A percentile compares a stretch with the other conserved stretches of the same genome.
phyloP scores from a whole-genome alignment of 352 stramenopile genomes.

The Pythium angustatum region DNA sequence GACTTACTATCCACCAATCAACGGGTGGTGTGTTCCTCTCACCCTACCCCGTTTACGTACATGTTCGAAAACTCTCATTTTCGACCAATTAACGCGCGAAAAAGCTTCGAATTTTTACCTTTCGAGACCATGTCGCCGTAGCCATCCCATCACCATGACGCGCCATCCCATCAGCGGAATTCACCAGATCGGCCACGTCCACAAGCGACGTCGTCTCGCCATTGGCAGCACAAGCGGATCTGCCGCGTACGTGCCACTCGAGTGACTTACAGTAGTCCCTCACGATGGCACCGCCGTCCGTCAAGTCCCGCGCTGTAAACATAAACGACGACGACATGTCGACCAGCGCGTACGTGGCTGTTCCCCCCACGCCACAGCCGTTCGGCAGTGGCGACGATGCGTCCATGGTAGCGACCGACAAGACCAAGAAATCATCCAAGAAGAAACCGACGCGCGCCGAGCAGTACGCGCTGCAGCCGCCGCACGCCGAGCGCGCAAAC shows the following conservation, averaged over 20 bases:
- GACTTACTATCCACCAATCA: not conserved
- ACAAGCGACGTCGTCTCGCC: too few species aligned
- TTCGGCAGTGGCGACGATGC: not conserved
- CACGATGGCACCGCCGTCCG: not conserved
- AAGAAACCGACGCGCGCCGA: constrained; percentile 21
- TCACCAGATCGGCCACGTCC: not conserved
- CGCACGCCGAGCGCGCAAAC: constrained; percentile 26
- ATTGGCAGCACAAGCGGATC: not conserved
- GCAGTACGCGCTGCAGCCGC: constrained; percentile 33
- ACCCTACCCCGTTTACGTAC: not conserved
- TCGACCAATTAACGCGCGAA: not conserved
- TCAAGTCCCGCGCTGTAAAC: not conserved
- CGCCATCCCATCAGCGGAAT: constrained; percentile 5
- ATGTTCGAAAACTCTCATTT: not conserved
- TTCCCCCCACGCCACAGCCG: constrained; percentile 23
- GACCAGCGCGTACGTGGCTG: constrained; percentile 17
- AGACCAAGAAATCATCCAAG: not conserved
- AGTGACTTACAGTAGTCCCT: not conserved
- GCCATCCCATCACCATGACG: not conserved
- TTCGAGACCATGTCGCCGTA: not conserved
- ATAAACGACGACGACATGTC: not conserved
- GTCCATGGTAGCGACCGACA: not conserved
- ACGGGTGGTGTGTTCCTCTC: not conserved
- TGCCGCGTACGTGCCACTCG: not conserved
- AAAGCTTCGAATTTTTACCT: not conserved